Evolutionary conservation across 306 rosid species (phyloP).

Genomic region (Cyamopsis tetragonoloba): DNA sequence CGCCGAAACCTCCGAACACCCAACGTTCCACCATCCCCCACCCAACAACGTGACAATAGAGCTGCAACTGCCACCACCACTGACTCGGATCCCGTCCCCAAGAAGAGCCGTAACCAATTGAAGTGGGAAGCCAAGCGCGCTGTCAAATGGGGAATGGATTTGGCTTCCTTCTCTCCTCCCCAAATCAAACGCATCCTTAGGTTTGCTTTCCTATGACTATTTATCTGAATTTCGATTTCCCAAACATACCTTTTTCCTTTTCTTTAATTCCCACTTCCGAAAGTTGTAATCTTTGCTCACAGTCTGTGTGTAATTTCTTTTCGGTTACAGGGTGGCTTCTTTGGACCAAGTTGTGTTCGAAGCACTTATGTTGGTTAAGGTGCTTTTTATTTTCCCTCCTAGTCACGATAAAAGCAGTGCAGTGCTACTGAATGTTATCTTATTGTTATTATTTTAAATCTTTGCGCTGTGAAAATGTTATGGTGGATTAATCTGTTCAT

Average conservation of each 20-base stretch:
- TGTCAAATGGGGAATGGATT: conserved; percentile 76
- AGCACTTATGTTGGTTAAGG: conserved; percentile 76
- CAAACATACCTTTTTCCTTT: background rate
- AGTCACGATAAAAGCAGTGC: background rate
- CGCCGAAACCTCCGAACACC: conserved; percentile 39
- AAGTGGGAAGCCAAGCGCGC: conserved; percentile 85
- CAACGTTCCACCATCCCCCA: conserved; percentile 23
- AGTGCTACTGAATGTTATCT: background rate
- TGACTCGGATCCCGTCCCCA: conserved; percentile 26
- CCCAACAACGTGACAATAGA: too few relatives aligned
- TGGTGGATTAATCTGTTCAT: conserved; percentile 16
- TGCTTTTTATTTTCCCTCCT: conserved; percentile 17
- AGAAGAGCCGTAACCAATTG: conserved; percentile 77
- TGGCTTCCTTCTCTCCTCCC: conserved; percentile 65
- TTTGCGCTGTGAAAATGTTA: conserved; percentile 11
- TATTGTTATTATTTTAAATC: background rate
- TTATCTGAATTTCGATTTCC: background rate
- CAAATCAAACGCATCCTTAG: conserved; percentile 79
- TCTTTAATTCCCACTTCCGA: background rate
- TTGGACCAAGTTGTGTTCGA: conserved; percentile 58
- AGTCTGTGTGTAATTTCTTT: background rate
- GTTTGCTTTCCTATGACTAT: too few relatives aligned
- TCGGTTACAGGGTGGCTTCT: conserved; percentile 51
- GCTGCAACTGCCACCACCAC: too few relatives aligned
- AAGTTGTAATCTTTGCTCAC: background rate